Evolutionary conservation across 1,284 basidiomycete species (phyloP).

Genomic region (Cutaneotrichosporon sp.): DNA sequence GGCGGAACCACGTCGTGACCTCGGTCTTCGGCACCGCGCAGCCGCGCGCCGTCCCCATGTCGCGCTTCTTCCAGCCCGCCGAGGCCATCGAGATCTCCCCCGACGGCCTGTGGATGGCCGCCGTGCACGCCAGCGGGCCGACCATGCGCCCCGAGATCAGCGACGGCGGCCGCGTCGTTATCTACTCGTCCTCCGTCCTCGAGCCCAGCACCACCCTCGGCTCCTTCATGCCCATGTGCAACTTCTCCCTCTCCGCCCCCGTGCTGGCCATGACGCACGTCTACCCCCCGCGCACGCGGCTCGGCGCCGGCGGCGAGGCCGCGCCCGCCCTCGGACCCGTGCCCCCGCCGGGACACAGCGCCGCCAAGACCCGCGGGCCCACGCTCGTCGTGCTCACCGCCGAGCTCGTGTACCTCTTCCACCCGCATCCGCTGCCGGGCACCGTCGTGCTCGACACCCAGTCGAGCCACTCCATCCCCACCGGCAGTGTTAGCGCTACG

Average conservation of each 20-base stretch:
- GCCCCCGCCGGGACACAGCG: constrained; percentile 26
- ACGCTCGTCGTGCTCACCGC: constrained; percentile 33
- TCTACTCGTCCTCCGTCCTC: constrained; percentile 30
- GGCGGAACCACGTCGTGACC: constrained; percentile 18
- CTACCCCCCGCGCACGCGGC: constrained; percentile 34
- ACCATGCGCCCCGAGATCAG: constrained; percentile 11
- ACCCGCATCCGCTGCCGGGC: constrained; percentile 27
- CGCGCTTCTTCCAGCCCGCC: constrained; percentile 25
- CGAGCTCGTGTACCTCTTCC: constrained; percentile 32
- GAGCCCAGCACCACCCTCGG: constrained; percentile 25
- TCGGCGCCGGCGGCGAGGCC: constrained; percentile 14
- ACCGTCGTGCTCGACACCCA: constrained; percentile 22
- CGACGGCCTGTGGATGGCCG: constrained; percentile 38
- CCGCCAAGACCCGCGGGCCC: constrained; percentile 29
- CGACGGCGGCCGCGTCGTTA: constrained; percentile 17
- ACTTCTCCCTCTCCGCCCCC: constrained; percentile 26
- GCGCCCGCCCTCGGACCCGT: constrained; percentile 34
- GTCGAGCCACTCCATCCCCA: constrained; percentile 13
- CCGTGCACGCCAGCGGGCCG: constrained; percentile 18
- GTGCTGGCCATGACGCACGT: constrained; percentile 36
- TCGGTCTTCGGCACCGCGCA: constrained; percentile 23
- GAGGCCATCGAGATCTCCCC: constrained; percentile 35
- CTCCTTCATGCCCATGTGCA: constrained; percentile 29
- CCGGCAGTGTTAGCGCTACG: constrained; percentile 12
- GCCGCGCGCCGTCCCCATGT: constrained; percentile 29